Evolutionary conservation across 352 stramenopile genomes (phyloP).

Genomic region (Phytophthora crassamura): DNA sequence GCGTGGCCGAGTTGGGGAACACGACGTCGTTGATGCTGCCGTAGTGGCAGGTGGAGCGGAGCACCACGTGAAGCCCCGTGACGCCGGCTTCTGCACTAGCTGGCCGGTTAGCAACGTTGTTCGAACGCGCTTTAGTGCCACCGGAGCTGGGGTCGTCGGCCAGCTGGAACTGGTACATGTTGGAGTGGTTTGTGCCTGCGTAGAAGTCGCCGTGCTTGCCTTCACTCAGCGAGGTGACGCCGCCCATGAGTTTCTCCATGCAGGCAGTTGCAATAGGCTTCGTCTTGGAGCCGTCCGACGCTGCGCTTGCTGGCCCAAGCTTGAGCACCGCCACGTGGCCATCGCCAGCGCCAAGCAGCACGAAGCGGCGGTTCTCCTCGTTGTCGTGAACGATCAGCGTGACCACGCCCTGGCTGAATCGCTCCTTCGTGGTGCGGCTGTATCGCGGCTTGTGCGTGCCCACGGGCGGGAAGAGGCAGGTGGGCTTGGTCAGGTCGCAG

Average conservation of each 20-base stretch:
- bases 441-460: conserved; percentile 88
- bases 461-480: conserved; percentile 78
- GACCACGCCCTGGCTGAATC: conserved; percentile 93
- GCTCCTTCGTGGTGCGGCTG: conserved; percentile 90
- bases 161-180: conserved; percentile 93
- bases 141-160: conserved; percentile 24
- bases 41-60: conserved; percentile 93
- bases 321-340: conserved; percentile 82
- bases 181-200: conserved; percentile 93
- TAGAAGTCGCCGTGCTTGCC: conserved; percentile 89
- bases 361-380: conserved; percentile 85
- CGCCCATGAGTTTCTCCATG: conserved; percentile 90
- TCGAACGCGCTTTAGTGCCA: conserved; percentile 15
- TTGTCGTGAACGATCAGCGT: conserved; percentile 89
- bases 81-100: conserved; percentile 12
- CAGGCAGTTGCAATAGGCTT: conserved; percentile 69
- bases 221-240: conserved; percentile 91
- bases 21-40: conserved; percentile 94
- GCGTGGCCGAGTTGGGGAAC: conserved; percentile 79
- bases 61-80: conserved; percentile 49
- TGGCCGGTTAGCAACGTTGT: conserved; percentile 29
- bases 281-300: conserved; percentile 54
- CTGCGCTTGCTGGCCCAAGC: conserved; percentile 35
- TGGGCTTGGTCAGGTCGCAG: conserved; percentile 93
- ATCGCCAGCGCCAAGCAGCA: conserved; percentile 93